These are phyloP conservation scores for Wallacemonas sp. DNA, from an alignment of 208 protist genomes.

Conservation along the genomic window DNA sequence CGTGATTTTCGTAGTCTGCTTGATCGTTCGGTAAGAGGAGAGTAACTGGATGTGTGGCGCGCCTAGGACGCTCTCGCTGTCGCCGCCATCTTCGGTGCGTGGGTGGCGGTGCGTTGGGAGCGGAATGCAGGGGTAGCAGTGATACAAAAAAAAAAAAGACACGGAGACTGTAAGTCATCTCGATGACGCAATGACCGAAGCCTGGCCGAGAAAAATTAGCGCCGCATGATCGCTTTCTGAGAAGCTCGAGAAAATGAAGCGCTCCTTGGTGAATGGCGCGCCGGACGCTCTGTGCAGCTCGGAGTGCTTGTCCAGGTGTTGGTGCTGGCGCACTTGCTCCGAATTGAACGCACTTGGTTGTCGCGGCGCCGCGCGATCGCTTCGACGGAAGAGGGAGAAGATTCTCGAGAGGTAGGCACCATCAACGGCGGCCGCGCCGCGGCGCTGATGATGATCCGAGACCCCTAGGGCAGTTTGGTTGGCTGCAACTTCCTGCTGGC, in stretches of 20 bases:
- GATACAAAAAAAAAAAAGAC: slow-evolving; percentile 9
- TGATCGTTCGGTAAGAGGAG: too few relatives aligned
- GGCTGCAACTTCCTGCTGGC: slow-evolving; percentile 43
- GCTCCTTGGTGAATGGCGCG: slow-evolving; percentile 1
- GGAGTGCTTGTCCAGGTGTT: slow-evolving; percentile 3
- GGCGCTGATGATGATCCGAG: not conserved
- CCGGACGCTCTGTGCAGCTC: not conserved
- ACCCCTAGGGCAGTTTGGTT: slow-evolving; percentile 34
- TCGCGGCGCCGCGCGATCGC: not conserved
- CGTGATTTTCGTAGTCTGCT: too few relatives aligned
- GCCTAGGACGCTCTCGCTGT: too few relatives aligned
- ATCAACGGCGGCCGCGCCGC: not conserved
- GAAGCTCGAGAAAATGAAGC: slow-evolving; percentile 10
- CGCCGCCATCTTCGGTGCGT: too few relatives aligned
- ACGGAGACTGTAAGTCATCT: not conserved
- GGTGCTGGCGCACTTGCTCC: not conserved
- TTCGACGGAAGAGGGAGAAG: not conserved
- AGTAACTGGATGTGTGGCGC: too few relatives aligned
- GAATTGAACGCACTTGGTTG: not conserved
- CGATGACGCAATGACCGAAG: slow-evolving; percentile 1
- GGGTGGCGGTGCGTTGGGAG: too few relatives aligned
- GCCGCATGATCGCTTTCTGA: slow-evolving; percentile 30
- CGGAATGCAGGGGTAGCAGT: not conserved
- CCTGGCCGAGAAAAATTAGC: slow-evolving; percentile 38
- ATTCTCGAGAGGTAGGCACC: not conserved